Evolutionary conservation across 2,329 filamentous ascomycete species (phyloP), one percentile per base, ranked within the genome.

Genomic region (Pseudohalonectria lignicola): DNA sequence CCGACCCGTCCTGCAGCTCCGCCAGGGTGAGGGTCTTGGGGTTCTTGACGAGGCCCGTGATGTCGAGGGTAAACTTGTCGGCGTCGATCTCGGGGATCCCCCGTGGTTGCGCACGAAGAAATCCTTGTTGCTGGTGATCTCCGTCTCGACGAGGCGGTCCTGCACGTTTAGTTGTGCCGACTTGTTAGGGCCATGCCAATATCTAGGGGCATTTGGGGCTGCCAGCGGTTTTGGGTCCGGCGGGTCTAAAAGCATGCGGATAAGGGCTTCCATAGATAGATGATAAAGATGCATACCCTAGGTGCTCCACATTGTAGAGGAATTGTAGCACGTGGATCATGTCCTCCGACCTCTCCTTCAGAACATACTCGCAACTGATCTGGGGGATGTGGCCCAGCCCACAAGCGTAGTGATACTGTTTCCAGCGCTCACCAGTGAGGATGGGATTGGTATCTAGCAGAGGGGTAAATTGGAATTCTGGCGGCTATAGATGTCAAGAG

Each of bases 71-170:
- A 13, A 81, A 61, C 18, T 59, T 66, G 0, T 71, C 63, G 2
- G 66, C 57, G 8, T 81, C 67, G 39, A 85, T 82, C 7, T 71
- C 60, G 0, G 82, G 82, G 15, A 86, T 75, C 0, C 80, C 9
- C 81, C 79, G 43, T 86, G 81, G 42, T 86, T 86, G 7, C 81
- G 66, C 1, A 86, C 74, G 45, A 82, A 86, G 45, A 29, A 45
- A 41, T 31, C 30, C 12, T 48, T 38, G 43, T 82, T 86, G 0
- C 67, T 61, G 0, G 81, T 86, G 29, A 84, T 66, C 0, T 69
- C 64, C 13, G 65, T 65, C 1, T 68, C 66, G 1, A 77, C 66
- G 0, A 82, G 61, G 2, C 70, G 63, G 44, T 78, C 50, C 43
- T 53, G 17, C 20, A n/a, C n/a, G n/a, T n/a, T n/a, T n/a, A n/a